Conservation (phyloP, 768 basidiomycete genomes). For the Suillus clintonianus region DNA sequence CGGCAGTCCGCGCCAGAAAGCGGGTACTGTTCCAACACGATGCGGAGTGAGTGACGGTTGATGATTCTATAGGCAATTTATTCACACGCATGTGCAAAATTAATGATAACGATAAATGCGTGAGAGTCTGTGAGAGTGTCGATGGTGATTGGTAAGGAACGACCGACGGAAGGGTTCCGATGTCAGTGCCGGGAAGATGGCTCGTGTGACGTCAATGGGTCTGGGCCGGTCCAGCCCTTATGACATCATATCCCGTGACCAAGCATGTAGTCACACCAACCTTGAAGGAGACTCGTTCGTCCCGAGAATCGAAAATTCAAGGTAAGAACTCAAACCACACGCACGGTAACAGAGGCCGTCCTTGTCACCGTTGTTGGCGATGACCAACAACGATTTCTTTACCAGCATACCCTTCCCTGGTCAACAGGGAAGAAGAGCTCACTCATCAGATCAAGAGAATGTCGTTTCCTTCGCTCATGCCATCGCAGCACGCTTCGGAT, state of each 20-base stretch:
- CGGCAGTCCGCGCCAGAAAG: not conserved
- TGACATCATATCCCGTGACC: not conserved
- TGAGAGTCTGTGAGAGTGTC: too few species aligned
- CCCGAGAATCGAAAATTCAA: not conserved
- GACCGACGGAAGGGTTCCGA: not conserved
- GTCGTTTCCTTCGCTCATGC: constrained; percentile 56
- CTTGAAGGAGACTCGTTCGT: not conserved
- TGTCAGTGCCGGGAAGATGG: too few species aligned
- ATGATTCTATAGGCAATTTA: too few species aligned
- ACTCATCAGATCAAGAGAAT: constrained; percentile 20
- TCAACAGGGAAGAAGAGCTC: not conserved
- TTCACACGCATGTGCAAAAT: too few species aligned
- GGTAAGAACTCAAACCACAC: not conserved
- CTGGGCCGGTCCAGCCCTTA: not conserved
- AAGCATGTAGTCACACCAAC: not conserved
- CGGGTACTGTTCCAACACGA: not conserved
- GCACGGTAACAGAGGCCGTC: not conserved
- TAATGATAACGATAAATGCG: too few species aligned
- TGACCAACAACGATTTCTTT: constrained; percentile 42
- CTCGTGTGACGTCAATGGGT: not conserved
- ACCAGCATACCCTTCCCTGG: constrained; percentile 29
- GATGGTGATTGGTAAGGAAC: too few species aligned
- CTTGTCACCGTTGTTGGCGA: not conserved
- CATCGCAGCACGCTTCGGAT: constrained; percentile 48
- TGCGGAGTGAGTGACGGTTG: not conserved